phyloP scores from a whole-genome alignment of 2,329 filamentous ascomycete species.

The Byssoonygena ceratinophila region DNA sequence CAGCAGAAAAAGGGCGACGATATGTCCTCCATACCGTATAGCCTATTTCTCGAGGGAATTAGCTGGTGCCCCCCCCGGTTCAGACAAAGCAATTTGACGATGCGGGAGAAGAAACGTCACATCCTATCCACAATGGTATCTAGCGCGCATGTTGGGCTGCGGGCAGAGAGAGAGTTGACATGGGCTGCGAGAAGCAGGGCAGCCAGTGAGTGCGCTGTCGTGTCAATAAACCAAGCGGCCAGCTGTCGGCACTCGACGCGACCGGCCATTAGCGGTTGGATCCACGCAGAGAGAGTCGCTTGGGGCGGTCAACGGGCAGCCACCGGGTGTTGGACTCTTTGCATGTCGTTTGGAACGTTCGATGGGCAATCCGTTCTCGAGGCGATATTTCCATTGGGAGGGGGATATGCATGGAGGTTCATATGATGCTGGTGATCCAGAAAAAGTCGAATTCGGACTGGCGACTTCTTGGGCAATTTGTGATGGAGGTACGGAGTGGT shows the following conservation, averaged over 20 bases:
- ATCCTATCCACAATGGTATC: constrained; percentile 12
- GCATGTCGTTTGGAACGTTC: constrained; percentile 2
- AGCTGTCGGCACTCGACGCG: constrained; percentile 8
- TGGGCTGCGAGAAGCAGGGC: constrained; percentile 13
- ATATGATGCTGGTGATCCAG: no score
- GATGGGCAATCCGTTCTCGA: not conserved
- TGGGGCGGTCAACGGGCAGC: constrained; percentile 9
- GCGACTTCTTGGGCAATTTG: not conserved
- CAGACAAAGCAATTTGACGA: not conserved
- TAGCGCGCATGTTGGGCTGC: constrained; percentile 2
- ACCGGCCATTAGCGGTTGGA: constrained; percentile 7
- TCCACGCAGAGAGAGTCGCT: constrained; percentile 8
- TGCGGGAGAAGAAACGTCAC: constrained; percentile 10
- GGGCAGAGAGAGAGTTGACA: constrained; percentile 3
- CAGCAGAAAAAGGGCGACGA: not conserved
- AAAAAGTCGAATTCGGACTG: constrained; percentile 1
- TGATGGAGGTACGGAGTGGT: no score
- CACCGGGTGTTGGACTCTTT: not conserved
- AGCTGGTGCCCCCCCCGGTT: no score
- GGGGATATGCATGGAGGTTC: not conserved
- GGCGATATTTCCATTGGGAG: not conserved
- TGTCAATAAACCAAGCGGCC: constrained; percentile 13
- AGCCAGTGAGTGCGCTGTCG: constrained; percentile 15
- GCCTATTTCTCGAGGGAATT: no score
- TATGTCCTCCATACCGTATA: no score